phyloP scores from a whole-genome alignment of 495 filamentous ascomycete species.

The Penicillium arizonense region DNA sequence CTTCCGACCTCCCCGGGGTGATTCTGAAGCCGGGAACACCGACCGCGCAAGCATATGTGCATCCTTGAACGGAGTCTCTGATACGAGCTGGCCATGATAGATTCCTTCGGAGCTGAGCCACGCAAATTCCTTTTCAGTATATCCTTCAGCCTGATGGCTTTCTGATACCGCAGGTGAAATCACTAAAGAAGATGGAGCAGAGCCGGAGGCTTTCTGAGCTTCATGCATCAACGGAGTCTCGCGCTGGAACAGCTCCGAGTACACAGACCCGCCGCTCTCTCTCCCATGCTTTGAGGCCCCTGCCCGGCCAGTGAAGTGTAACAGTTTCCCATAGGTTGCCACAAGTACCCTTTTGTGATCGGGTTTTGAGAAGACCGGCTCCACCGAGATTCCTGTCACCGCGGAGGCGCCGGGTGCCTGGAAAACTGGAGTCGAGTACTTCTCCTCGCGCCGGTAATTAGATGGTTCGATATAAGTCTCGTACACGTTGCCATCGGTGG shows the following conservation, averaged over 20 bases:
- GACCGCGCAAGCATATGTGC: constrained; percentile 73
- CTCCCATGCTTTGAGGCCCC: constrained; percentile 58
- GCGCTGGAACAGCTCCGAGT: constrained; percentile 80
- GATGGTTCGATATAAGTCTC: constrained; percentile 94
- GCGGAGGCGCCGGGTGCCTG: constrained; percentile 72
- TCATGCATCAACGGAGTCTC: constrained; percentile 78
- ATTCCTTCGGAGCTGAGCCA: constrained; percentile 89
- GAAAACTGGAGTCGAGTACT: constrained; percentile 79
- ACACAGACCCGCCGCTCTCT: constrained; percentile 80
- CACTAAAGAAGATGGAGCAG: constrained; percentile 61
- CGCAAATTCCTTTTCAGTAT: constrained; percentile 72
- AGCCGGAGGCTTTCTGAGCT: constrained; percentile 49
- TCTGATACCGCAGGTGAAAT: constrained; percentile 73
- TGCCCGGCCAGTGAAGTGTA: constrained; percentile 75
- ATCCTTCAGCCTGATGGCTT: constrained; percentile 37
- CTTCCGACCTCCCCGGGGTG: constrained; percentile 60
- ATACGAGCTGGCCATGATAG: constrained; percentile 72
- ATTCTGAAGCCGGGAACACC: constrained; percentile 65
- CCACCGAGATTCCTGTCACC: constrained; percentile 80
- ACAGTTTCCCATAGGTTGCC: constrained; percentile 68
- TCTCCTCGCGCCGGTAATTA: constrained; percentile 89
- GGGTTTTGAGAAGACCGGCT: constrained; percentile 59
- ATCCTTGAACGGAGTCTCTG: constrained; percentile 58
- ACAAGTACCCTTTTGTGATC: constrained; percentile 76
- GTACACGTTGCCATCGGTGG: constrained; percentile 89